These are phyloP conservation scores for Plasmodium sp. DNA, from an alignment of 169 alveolate genomes.

Conservation along the genomic window DNA sequence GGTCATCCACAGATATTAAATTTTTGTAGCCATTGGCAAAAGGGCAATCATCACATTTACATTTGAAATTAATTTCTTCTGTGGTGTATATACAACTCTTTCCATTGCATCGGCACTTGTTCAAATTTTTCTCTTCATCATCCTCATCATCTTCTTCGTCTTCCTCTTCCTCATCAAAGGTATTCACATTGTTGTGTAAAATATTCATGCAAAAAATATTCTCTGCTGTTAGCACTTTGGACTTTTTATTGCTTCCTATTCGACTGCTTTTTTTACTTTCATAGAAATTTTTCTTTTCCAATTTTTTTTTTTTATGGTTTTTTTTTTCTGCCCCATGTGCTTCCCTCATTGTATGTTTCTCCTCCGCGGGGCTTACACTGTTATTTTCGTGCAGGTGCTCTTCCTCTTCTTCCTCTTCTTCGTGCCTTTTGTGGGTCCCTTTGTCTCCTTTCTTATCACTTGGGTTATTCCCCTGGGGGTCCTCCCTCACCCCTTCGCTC, in stretches of 20 bases:
- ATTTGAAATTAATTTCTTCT: constrained; percentile 73
- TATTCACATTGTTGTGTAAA: constrained; percentile 71
- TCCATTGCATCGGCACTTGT: constrained; percentile 71
- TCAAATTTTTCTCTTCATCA: constrained; percentile 54
- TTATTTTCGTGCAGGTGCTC: background rate
- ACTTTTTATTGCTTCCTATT: constrained; percentile 20
- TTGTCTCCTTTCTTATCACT: background rate
- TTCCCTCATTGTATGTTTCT: background rate
- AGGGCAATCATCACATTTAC: constrained; percentile 74
- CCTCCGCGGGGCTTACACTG: background rate
- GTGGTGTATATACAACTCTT: constrained; percentile 56
- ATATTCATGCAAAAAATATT: constrained; percentile 71
- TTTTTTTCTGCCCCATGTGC: background rate
- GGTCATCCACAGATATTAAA: constrained; percentile 68
- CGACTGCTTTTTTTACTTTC: background rate
- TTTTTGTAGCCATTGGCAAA: constrained; percentile 73
- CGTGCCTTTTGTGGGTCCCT: background rate
- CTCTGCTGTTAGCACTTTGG: constrained; percentile 59
- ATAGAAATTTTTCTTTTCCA: background rate
- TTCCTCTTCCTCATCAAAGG: constrained; percentile 76
- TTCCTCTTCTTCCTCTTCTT: background rate
- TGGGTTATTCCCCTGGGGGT: background rate
- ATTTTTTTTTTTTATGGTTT: background rate
- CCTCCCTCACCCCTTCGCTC: background rate
- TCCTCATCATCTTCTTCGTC: constrained; percentile 41